Evolutionary conservation across 2,329 filamentous ascomycete genomes (phyloP).

Genomic region (Calonectria henricotiae): DNA sequence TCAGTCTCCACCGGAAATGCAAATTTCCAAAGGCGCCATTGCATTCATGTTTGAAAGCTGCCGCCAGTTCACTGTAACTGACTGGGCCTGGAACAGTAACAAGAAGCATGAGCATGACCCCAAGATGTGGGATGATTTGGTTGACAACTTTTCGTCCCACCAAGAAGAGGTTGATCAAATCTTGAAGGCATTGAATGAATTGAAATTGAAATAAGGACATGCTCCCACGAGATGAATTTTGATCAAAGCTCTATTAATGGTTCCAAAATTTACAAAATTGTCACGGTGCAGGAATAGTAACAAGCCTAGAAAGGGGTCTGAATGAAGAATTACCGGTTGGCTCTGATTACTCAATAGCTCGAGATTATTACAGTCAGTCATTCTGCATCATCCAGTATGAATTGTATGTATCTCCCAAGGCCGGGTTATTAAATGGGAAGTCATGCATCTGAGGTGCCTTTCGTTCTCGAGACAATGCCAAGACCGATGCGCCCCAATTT

Average conservation of each 20-base stretch:
- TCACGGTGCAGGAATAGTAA: background rate
- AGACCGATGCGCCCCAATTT: background rate
- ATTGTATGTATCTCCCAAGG: too few species aligned
- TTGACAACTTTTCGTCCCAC: constrained; percentile 49
- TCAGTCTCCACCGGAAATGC: constrained; percentile 41
- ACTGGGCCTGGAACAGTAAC: constrained; percentile 49
- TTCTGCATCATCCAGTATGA: too few species aligned
- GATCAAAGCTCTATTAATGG: background rate
- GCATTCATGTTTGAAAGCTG: constrained; percentile 53
- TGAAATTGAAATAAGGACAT: background rate
- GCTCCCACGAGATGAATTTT: background rate
- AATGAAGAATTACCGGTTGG: background rate
- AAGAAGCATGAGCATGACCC: constrained; percentile 52
- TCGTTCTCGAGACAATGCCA: too few species aligned
- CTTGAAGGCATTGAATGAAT: constrained; percentile 14
- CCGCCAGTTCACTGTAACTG: constrained; percentile 47
- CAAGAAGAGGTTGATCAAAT: constrained; percentile 45
- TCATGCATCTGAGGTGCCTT: background rate
- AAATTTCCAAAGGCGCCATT: constrained; percentile 47
- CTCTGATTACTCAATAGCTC: background rate
- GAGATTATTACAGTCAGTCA: too few species aligned
- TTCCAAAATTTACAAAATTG: background rate
- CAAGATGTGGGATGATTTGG: constrained; percentile 51
- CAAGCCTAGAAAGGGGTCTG: background rate
- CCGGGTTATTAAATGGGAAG: too few species aligned